Conservation (phyloP, 2,329 filamentous ascomycete genomes). For the Fusarium foetens region DNA sequence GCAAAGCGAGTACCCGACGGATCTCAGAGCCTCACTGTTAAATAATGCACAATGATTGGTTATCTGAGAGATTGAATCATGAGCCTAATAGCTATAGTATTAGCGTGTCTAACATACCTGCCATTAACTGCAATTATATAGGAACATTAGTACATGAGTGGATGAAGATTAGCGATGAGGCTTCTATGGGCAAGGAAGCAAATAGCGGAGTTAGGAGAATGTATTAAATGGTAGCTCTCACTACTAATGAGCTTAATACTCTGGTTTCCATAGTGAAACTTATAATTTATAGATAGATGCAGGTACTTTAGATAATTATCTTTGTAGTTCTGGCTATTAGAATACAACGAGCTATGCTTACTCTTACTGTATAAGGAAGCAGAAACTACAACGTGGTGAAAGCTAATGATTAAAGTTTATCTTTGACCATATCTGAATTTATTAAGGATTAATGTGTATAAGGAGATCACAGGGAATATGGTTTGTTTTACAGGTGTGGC, state of each 20-base stretch:
- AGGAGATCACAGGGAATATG: rapidly evolving
- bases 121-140: neutral
- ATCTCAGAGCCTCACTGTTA: neutral
- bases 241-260: rapidly evolving
- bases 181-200: too few relatives aligned
- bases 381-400: rapidly evolving
- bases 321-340: rapidly evolving
- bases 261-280: rapidly evolving
- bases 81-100: neutral
- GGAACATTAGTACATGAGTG: neutral
- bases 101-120: too few relatives aligned
- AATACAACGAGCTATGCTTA: neutral
- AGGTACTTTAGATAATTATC: rapidly evolving
- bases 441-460: neutral
- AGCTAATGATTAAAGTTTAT: too few relatives aligned
- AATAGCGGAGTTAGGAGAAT: neutral
- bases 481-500: neutral
- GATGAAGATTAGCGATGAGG: neutral
- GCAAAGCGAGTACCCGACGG: neutral
- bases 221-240: rapidly evolving
- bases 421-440: too few relatives aligned
- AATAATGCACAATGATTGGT: rapidly evolving
- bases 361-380: too few relatives aligned
- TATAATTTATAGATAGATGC: rapidly evolving
- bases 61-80: rapidly evolving